Percentiles rank a stretch among this genome's conserved stretches.
These are phyloP conservation scores for Marasmius oreades DNA, from an alignment of 1,284 basidiomycete genomes.

Conservation along the genomic window DNA sequence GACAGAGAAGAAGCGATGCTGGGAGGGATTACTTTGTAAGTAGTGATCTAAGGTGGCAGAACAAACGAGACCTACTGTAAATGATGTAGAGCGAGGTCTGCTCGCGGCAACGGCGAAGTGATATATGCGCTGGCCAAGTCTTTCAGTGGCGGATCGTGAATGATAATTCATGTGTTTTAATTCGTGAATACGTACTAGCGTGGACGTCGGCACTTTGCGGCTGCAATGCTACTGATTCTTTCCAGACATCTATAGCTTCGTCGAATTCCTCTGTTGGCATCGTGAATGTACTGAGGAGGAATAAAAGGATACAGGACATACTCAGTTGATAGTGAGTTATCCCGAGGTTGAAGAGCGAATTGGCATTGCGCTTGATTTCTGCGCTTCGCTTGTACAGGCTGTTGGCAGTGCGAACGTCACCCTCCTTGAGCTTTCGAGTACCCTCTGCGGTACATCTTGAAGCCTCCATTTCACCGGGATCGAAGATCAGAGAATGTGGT, in stretches of 20 bases:
- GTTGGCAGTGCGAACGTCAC: constrained; percentile 82
- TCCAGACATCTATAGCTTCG: constrained; percentile 83
- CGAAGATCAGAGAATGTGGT: constrained; percentile 72
- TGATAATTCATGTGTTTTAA: constrained; percentile 11
- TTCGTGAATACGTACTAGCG: constrained; percentile 58
- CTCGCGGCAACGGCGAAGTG: constrained; percentile 78
- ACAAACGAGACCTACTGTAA: constrained; percentile 58
- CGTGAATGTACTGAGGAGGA: constrained; percentile 12
- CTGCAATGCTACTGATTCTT: constrained; percentile 78
- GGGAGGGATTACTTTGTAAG: constrained; percentile 11
- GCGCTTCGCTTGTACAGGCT: constrained; percentile 77
- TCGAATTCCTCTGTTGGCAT: constrained; percentile 72
- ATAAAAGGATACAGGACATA: constrained; percentile 34
- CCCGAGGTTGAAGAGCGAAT: constrained; percentile 84
- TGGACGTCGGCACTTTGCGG: constrained; percentile 89
- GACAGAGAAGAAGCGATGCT: constrained; percentile 84
- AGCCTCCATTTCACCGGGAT: constrained; percentile 84
- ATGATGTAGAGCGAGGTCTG: constrained; percentile 89
- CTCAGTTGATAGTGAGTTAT: constrained; percentile 88
- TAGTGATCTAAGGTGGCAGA: constrained; percentile 2
- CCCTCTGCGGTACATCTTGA: constrained; percentile 83
- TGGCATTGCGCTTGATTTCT: constrained; percentile 78
- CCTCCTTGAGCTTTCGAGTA: constrained; percentile 85
- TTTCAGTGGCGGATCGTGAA: constrained; percentile 30
- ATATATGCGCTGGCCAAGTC: constrained; percentile 95